These are phyloP conservation scores for Euphorbia pulcherrima DNA, from an alignment of 345 rosid species.

Conservation along the genomic window DNA sequence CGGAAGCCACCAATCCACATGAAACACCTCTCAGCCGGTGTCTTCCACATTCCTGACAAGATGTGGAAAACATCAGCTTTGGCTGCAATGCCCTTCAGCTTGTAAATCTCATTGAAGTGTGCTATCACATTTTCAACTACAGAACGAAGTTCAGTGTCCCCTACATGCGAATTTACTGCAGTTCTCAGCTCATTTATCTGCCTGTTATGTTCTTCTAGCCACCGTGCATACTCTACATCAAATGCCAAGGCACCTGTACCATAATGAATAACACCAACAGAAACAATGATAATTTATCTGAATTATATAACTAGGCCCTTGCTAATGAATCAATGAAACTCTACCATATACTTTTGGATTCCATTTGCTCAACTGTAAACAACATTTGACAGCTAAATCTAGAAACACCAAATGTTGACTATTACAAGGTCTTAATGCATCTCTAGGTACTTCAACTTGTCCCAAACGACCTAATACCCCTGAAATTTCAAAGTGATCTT, in stretches of 20 bases:
- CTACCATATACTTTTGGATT: neutral
- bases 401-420: neutral
- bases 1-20: constrained; percentile 98
- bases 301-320: constrained; percentile 1
- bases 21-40: constrained; percentile 94
- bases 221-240: constrained; percentile 77
- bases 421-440: no score
- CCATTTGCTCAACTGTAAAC: neutral
- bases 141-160: constrained; percentile 78
- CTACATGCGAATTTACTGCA: constrained; percentile 86
- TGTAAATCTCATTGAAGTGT: constrained; percentile 73
- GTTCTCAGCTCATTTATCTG: constrained; percentile 72
- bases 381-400: neutral
- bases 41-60: constrained; percentile 96
- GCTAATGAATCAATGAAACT: neutral
- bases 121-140: constrained; percentile 57
- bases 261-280: constrained; percentile 9
- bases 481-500: no score
- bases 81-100: constrained; percentile 76
- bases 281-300: constrained; percentile 1
- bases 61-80: constrained; percentile 92
- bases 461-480: no score
- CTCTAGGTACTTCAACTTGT: no score
- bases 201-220: constrained; percentile 82
- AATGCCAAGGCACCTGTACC: constrained; percentile 79